phyloP scores from a whole-genome alignment of 495 filamentous ascomycete species.

The Pyrenula aspistea region DNA sequence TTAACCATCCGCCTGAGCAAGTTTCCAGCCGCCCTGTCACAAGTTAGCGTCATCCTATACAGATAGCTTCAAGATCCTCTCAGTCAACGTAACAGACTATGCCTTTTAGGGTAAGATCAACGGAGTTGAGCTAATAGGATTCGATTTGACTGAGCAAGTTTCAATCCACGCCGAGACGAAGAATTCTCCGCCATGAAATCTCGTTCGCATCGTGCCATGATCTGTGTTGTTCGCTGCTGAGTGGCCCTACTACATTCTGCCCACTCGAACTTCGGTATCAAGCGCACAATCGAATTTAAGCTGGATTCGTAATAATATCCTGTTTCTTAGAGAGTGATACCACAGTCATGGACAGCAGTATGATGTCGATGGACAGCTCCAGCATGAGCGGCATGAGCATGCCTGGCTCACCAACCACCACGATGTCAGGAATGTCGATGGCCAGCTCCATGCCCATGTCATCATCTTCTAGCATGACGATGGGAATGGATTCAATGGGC shows the following conservation, averaged over 20 bases:
- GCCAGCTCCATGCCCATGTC: neutral
- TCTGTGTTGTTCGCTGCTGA: neutral
- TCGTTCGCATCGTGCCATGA: neutral
- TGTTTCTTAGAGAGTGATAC: neutral
- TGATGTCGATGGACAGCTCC: neutral
- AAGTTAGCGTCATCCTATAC: neutral
- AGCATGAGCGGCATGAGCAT: neutral
- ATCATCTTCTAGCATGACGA: neutral
- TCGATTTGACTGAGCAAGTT: neutral
- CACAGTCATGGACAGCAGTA: neutral
- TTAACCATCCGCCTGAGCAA: neutral
- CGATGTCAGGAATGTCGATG: neutral
- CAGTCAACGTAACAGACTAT: neutral
- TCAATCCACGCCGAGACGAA: neutral
- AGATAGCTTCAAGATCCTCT: too few relatives aligned
- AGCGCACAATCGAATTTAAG: neutral
- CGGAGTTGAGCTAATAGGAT: neutral
- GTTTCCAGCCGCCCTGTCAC: neutral
- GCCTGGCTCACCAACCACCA: neutral
- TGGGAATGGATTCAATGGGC: neutral
- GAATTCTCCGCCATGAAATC: neutral
- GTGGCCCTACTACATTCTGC: neutral
- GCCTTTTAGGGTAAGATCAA: neutral
- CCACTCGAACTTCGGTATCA: neutral
- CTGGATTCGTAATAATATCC: neutral